These are phyloP conservation scores for Terfezia claveryi DNA, from an alignment of 495 filamentous ascomycete genomes.

Conservation along the genomic window DNA sequence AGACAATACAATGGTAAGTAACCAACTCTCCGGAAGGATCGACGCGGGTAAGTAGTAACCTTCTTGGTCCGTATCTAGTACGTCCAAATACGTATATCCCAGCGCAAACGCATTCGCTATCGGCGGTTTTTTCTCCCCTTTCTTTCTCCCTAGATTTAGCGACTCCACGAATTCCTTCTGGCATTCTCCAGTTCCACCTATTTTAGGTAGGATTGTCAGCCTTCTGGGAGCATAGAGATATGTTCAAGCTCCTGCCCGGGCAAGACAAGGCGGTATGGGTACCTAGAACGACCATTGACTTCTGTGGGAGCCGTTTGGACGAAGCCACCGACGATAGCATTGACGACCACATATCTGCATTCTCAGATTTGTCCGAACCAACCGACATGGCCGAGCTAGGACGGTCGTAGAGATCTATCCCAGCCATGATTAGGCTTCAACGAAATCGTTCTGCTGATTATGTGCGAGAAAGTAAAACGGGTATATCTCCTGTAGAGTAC, in stretches of 20 bases:
- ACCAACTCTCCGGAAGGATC: background rate
- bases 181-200: conserved; percentile 70
- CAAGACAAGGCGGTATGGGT: background rate
- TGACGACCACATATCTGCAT: conserved; percentile 84
- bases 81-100: conserved; percentile 89
- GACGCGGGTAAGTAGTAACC: conserved; percentile 26
- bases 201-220: too few species aligned
- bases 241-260: too few species aligned
- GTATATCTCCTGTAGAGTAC: too few species aligned
- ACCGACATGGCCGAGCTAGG: conserved; percentile 21
- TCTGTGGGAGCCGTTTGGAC: conserved; percentile 77
- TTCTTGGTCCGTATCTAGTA: conserved; percentile 86
- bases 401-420: conserved; percentile 9
- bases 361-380: conserved; percentile 37
- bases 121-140: conserved; percentile 44
- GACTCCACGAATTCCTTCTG: conserved; percentile 80
- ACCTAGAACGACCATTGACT: conserved; percentile 76
- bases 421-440: too few species aligned
- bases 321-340: conserved; percentile 80
- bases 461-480: too few species aligned
- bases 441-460: too few species aligned
- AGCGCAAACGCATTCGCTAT: conserved; percentile 84
- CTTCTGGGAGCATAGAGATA: too few species aligned
- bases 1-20: conserved; percentile 2
- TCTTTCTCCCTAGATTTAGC: conserved; percentile 34